phyloP scores from a whole-genome alignment of 306 rosid genomes.

The Rosa lucieae region DNA sequence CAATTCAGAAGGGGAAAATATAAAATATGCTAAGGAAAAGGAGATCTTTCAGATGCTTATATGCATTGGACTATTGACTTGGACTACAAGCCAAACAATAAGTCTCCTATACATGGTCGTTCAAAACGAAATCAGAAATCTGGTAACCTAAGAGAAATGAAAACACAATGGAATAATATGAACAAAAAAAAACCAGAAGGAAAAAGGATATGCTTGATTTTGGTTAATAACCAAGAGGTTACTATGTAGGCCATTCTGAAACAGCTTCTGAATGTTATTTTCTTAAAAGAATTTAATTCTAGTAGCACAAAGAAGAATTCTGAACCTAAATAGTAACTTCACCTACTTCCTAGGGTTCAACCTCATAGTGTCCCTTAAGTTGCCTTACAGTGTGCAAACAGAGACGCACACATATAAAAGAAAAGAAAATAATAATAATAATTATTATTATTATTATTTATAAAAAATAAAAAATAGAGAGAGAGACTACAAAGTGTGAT shows the following conservation, averaged over 20 bases:
- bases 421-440: too few relatives aligned
- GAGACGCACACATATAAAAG: neutral
- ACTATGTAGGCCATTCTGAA: neutral
- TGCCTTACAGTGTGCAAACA: neutral
- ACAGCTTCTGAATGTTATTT: neutral
- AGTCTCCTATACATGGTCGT: neutral
- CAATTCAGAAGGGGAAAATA: neutral
- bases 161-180: neutral
- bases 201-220: neutral
- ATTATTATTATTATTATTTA: too few relatives aligned
- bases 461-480: neutral
- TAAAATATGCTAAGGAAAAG: neutral
- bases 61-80: neutral
- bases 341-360: slow-evolving; percentile 6
- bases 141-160: slow-evolving; percentile 4
- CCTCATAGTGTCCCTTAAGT: neutral
- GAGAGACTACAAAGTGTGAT: neutral
- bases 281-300: neutral
- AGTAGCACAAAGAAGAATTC: neutral
- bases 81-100: neutral
- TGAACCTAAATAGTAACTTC: slow-evolving; percentile 1
- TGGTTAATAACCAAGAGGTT: neutral
- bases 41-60: neutral
- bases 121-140: slow-evolving; percentile 9
- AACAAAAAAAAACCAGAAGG: neutral